Evolutionary conservation across 495 filamentous ascomycete genomes (phyloP).

Genomic region (Rhizodiscina lignyota): DNA sequence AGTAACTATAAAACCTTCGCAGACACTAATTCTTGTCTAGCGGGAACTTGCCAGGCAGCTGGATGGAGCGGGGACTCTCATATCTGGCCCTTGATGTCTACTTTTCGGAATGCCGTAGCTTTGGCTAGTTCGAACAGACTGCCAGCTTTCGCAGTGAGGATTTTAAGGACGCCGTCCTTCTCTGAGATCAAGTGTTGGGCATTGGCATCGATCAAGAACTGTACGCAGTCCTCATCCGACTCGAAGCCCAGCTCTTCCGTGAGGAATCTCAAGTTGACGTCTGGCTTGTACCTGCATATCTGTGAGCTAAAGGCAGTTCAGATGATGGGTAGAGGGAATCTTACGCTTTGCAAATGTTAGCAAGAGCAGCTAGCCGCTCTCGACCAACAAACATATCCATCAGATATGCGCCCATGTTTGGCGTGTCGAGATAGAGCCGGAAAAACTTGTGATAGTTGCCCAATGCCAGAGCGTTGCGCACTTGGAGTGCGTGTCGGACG

Average conservation of each 20-base stretch:
- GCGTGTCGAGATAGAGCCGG: constrained; percentile 80
- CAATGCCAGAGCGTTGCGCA: constrained; percentile 78
- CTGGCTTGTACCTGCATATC: constrained; percentile 62
- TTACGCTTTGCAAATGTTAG: constrained; percentile 87
- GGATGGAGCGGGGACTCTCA: too few relatives aligned
- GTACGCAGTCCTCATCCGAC: constrained; percentile 72
- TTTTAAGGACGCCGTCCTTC: constrained; percentile 50
- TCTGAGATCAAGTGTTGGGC: constrained; percentile 66
- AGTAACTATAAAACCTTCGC: too few relatives aligned
- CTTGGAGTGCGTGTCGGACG: constrained; percentile 81
- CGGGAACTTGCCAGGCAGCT: too few relatives aligned
- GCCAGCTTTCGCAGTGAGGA: constrained; percentile 60
- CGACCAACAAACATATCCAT: constrained; percentile 98
- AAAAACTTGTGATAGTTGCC: constrained; percentile 98
- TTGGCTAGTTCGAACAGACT: constrained; percentile 57
- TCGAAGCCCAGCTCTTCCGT: constrained; percentile 94
- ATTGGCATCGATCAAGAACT: constrained; percentile 68
- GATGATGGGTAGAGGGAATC: constrained; percentile 30
- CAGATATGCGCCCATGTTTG: constrained; percentile 94
- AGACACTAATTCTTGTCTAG: too few relatives aligned
- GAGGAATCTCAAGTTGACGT: constrained; percentile 77
- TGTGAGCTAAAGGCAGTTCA: neutral
- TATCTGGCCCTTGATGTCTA: constrained; percentile 96
- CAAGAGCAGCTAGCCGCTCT: constrained; percentile 78
- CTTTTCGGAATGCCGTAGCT: constrained; percentile 54